A percentile compares a stretch with the other conserved stretches of the same genome.
These are phyloP conservation scores for Fusarium humuli DNA, from an alignment of 2,329 filamentous ascomycete species.

Conservation along the genomic window DNA sequence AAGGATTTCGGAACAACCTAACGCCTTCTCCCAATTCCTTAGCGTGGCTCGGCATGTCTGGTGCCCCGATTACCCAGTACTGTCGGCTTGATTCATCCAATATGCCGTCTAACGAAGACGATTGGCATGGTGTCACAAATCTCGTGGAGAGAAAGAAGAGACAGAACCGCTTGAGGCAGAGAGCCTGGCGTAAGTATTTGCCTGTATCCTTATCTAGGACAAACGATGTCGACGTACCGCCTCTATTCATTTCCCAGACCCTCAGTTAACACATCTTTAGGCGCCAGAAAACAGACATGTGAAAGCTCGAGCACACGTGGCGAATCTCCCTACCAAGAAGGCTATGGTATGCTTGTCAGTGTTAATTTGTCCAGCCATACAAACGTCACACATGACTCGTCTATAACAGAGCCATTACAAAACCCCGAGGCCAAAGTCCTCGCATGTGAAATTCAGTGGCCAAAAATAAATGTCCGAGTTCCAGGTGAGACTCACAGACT, in stretches of 20 bases:
- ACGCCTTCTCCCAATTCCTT: neutral
- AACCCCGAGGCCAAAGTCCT: neutral
- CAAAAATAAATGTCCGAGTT: fast-evolving
- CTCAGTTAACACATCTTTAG: neutral
- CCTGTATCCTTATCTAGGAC: too few relatives aligned
- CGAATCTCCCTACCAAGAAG: neutral
- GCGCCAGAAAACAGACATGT: neutral
- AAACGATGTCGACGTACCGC: neutral
- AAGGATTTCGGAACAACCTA: neutral
- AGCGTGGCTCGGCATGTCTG: neutral
- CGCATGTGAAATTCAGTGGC: fast-evolving
- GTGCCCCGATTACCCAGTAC: too few relatives aligned
- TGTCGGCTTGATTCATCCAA: neutral
- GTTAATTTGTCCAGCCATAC: neutral
- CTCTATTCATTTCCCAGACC: neutral
- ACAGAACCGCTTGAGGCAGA: neutral
- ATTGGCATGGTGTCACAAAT: neutral
- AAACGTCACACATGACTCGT: neutral
- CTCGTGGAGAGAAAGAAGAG: neutral
- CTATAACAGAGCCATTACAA: neutral
- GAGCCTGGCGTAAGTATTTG: neutral
- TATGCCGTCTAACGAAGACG: neutral
- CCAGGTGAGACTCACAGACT: neutral
- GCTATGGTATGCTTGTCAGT: neutral
- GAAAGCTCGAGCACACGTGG: too few relatives aligned